Evolutionary conservation across 169 alveolate species (phyloP).

Genomic region (Babesia caballi): DNA sequence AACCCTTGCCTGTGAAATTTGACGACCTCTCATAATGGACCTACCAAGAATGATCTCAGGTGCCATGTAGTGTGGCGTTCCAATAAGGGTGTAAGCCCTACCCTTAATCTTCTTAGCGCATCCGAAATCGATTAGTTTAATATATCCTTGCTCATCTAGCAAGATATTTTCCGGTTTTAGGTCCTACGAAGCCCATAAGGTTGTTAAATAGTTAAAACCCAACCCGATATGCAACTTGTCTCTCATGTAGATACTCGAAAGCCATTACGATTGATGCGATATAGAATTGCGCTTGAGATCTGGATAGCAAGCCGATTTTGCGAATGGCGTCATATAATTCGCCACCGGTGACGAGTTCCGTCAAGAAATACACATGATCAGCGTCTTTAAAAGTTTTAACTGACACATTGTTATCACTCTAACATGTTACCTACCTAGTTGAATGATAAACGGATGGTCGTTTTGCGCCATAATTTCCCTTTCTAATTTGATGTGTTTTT

Average conservation of each 20-base stretch:
- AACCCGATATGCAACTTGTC: constrained; percentile 91
- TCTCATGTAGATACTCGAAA: constrained; percentile 89
- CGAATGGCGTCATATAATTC: constrained; percentile 91
- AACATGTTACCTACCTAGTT: constrained; percentile 67
- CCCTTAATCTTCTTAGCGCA: constrained; percentile 91
- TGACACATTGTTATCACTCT: background rate
- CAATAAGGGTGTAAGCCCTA: constrained; percentile 91
- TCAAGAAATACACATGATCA: constrained; percentile 85
- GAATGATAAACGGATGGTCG: constrained; percentile 92
- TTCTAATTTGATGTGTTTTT: constrained; percentile 85
- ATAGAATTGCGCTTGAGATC: constrained; percentile 89
- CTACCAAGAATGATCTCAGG: constrained; percentile 89
- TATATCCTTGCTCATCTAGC: constrained; percentile 93
- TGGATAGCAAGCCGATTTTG: constrained; percentile 83
- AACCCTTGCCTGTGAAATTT: constrained; percentile 89
- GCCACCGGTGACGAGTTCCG: constrained; percentile 91
- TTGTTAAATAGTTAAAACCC: background rate
- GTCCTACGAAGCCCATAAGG: constrained; percentile 62
- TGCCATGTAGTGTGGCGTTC: constrained; percentile 97
- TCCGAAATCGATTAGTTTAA: constrained; percentile 94
- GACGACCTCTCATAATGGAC: constrained; percentile 13
- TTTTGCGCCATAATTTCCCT: constrained; percentile 90
- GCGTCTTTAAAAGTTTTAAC: constrained; percentile 89
- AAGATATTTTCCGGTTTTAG: constrained; percentile 97
- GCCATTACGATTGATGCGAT: constrained; percentile 86